Percentiles rank a stretch among this genome's conserved stretches.
phyloP scores from a whole-genome alignment of 768 basidiomycete species.

The Lactarius pseudohatsudake region DNA sequence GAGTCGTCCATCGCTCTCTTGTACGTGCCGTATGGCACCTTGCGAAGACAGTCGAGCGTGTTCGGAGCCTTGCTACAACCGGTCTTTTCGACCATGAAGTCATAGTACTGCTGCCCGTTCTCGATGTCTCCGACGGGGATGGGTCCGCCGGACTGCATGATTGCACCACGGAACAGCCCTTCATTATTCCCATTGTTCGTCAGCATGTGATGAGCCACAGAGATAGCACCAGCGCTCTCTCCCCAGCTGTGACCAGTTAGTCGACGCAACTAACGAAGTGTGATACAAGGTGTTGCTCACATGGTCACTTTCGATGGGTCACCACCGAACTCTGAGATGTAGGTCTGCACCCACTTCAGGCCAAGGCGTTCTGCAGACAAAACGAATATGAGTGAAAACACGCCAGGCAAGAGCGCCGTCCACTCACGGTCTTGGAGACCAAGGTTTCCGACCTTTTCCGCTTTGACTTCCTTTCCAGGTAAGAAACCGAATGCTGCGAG shows the following conservation, averaged over 20 bases:
- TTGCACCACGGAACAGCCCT: slow-evolving; percentile 44
- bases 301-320: slow-evolving; percentile 61
- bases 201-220: slow-evolving; percentile 44
- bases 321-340: slow-evolving; percentile 64
- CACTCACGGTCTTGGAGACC: slow-evolving; percentile 65
- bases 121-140: slow-evolving; percentile 35
- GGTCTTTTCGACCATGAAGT: slow-evolving; percentile 40
- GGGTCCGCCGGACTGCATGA: slow-evolving; percentile 48
- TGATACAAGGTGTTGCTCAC: slow-evolving; percentile 36
- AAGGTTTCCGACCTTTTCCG: slow-evolving; percentile 56
- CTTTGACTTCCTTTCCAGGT: slow-evolving; percentile 50
- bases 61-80: slow-evolving; percentile 39
- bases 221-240: slow-evolving; percentile 55
- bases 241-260: slow-evolving; percentile 42
- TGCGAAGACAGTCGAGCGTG: slow-evolving; percentile 46
- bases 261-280: slow-evolving; percentile 1
- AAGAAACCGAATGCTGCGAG: slow-evolving; percentile 50
- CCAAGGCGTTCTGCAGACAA: slow-evolving; percentile 49
- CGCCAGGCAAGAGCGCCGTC: neutral
- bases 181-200: slow-evolving; percentile 40
- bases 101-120: slow-evolving; percentile 41
- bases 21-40: slow-evolving; percentile 36
- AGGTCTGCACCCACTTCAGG: slow-evolving; percentile 64
- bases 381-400: neutral
- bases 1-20: slow-evolving; percentile 37